Evolutionary conservation across 768 basidiomycete genomes (phyloP), one percentile per base, ranked within the genome.

Genomic region (Tephrocybe sp.): DNA sequence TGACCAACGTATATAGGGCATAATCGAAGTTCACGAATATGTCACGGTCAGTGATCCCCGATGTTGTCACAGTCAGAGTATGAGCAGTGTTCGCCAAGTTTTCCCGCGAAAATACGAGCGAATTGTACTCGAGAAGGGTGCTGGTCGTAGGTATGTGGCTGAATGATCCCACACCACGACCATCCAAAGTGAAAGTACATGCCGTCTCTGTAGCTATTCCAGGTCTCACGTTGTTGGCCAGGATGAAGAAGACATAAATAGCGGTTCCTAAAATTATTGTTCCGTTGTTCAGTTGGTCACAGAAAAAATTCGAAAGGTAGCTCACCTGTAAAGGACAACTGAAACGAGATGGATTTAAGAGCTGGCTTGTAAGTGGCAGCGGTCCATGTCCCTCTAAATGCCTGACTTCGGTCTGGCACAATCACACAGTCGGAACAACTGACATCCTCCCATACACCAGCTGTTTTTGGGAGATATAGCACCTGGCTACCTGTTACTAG

Each of bases 1-100:
- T 33, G 37, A 58, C 71, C 41, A 45, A 72, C 73, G 70, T 71
- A 56, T 73, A 73, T 17, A 68, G 65, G 8, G 71, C 70, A 60
- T 71, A 73, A 57, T 75, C 71, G 58, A 73, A 73, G 45, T 68
- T 69, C 20, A 75, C 61, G 45, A 62, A 73, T n/a, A 72, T 64
- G 30, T 62, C 45, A 15, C 59, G 55, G 40, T 65, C 56, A 11
- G 65, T 69, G 24, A 51, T 55, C 21, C 45, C 45, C 10, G 66
- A 62, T 3, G 67, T 71, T 0, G 64, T 63, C 37, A 75, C 66
- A 0, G 63, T 50, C 8, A 72, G 53, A 7, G 58, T 61, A 43
- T 72, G 70, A 8, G 62, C 52, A 2, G 46, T 42, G 50, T 71
- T 71, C 10, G 50, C 42, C 18, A 72, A 51, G 34, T 62, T 63